phyloP scores from a whole-genome alignment of 306 rosid genomes.

The Betula pendula region DNA sequence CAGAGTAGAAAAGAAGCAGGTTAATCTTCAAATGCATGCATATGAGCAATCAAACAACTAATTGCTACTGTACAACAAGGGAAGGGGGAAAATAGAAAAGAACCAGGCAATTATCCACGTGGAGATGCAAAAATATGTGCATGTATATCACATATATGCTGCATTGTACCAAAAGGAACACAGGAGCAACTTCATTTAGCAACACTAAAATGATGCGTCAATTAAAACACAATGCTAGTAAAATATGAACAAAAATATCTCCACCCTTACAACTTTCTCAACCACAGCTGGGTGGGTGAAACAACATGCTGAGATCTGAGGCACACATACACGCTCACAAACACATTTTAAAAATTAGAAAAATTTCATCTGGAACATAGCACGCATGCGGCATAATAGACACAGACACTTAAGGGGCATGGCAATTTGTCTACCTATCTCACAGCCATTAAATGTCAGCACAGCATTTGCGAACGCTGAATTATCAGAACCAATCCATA shows the following conservation, averaged over 20 bases:
- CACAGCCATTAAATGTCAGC: conserved; percentile 77
- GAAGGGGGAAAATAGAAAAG: not conserved
- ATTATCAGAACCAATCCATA: conserved; percentile 85
- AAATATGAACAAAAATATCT: not conserved
- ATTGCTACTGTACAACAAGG: not conserved
- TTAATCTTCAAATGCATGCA: not conserved
- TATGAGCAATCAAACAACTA: not conserved
- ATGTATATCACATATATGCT: conserved; percentile 2
- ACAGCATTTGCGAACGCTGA: conserved; percentile 83
- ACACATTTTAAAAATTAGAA: conserved; percentile 4
- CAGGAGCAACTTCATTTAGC: not conserved
- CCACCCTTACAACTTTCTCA: not conserved
- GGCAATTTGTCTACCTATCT: conserved; percentile 61
- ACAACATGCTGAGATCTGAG: not conserved
- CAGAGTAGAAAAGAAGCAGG: not conserved
- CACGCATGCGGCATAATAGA: not conserved
- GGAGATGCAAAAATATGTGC: conserved; percentile 8
- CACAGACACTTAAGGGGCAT: not conserved
- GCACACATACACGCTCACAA: not conserved
- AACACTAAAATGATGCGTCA: not conserved
- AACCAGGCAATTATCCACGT: not conserved
- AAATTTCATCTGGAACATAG: not conserved
- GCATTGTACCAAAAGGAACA: not conserved
- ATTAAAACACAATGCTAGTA: not conserved
- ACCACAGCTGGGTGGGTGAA: not conserved